Evolutionary conservation across 2,329 filamentous ascomycete genomes (phyloP), one percentile per base, ranked within the genome.

Genomic region (Monosporascus sp.): DNA sequence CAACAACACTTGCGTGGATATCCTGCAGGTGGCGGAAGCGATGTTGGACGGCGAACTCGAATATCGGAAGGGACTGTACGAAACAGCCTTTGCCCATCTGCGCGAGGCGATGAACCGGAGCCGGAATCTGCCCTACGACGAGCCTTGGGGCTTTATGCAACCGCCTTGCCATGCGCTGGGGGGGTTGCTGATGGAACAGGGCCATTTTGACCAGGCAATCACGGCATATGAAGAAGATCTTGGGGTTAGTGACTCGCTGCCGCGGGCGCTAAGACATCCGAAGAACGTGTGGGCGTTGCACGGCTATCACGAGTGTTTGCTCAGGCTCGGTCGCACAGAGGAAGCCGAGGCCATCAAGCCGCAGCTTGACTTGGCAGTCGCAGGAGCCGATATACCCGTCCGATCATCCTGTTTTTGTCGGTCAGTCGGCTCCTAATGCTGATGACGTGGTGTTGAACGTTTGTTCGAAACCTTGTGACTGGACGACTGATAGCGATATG

Each of bases 111-210:
- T 88, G 22, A 63, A 70, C 1, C 74, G 80, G 2, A 84, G 89
- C 56, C 85, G 88, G 60, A 68, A 66, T 0, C 74, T 90, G 27
- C 82, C 82, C 0, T 90, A 88, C 55, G 84, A 86, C 48, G 88
- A 91, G 64, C 88, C 88, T 0, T 90, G 87, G 87, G 85, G 84
- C 0, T 90, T 87, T 87, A 89, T 90, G 86, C 84, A 88, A 63
- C 87, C 87, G 0, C 80, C 82, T 0, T 75, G 86, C 3, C 87
- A 90, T 65, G 87, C 87, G 0, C 85, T 85, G 49, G 87, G 83
- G 1, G 87, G 87, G 0, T 72, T 91, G 3, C 65, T 89, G 31
- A 73, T 89, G 14, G 87, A 90, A 63, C 85, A 87, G 61, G 82
- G 79, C 0, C 71, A 71, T n/a, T 70, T 80, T 0, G 74, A 79